phyloP scores from a whole-genome alignment of 495 filamentous ascomycete genomes.

The Penicillium pulvis region DNA sequence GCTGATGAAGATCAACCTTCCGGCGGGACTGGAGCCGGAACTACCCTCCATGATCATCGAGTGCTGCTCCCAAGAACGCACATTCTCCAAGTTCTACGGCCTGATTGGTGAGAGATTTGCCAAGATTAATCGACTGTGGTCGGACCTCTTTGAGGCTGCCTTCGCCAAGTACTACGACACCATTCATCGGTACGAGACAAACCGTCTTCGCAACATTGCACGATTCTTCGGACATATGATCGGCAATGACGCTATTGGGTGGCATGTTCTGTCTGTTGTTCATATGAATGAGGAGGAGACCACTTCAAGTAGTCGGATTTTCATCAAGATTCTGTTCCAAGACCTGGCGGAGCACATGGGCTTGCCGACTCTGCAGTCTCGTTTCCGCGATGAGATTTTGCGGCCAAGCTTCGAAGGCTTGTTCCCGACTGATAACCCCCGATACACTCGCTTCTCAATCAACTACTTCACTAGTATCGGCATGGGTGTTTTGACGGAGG shows the following conservation, averaged over 20 bases:
- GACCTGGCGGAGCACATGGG: constrained; percentile 87
- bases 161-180: constrained; percentile 96
- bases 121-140: constrained; percentile 94
- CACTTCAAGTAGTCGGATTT: constrained; percentile 91
- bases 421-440: constrained; percentile 84
- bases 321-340: constrained; percentile 96
- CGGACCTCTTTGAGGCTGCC: constrained; percentile 80
- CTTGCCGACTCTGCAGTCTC: constrained; percentile 72
- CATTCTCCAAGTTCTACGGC: constrained; percentile 96
- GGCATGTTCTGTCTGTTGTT: constrained; percentile 83
- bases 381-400: constrained; percentile 74
- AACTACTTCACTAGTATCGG: constrained; percentile 99
- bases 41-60: constrained; percentile 96
- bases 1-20: constrained; percentile 87
- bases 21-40: constrained; percentile 84
- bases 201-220: constrained; percentile 89
- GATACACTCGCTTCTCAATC: constrained; percentile 93
- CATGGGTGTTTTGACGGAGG: constrained; percentile 91
- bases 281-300: constrained; percentile 97
- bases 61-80: constrained; percentile 91
- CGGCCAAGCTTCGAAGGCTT: constrained; percentile 80
- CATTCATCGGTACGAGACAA: constrained; percentile 95
- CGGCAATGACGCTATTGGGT: constrained; percentile 82
- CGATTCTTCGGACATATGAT: constrained; percentile 93
- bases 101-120: constrained; percentile 92